Evolutionary conservation across 768 basidiomycete species (phyloP).

Genomic region (Mycena venus): DNA sequence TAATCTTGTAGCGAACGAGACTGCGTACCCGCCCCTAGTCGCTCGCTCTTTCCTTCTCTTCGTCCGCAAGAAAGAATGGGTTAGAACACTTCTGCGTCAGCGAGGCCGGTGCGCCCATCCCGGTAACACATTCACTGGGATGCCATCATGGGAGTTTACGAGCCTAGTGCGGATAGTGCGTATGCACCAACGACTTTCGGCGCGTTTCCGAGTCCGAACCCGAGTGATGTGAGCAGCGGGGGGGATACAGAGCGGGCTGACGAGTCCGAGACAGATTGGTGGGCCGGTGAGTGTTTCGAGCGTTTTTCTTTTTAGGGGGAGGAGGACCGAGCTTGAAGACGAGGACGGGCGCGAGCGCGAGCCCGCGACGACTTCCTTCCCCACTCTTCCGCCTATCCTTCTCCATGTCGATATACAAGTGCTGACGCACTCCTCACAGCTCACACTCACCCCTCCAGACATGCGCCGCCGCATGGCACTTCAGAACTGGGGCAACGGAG

Average conservation of each 20-base stretch:
- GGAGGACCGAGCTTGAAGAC: too few relatives aligned
- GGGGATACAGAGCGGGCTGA: not conserved
- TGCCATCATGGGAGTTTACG: not conserved
- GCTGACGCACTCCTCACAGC: slow-evolving; percentile 46
- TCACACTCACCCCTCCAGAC: slow-evolving; percentile 70
- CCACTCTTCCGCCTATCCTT: too few relatives aligned
- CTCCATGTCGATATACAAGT: too few relatives aligned
- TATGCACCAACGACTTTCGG: slow-evolving; percentile 10
- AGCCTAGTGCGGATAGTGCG: slow-evolving; percentile 22
- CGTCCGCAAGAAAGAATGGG: slow-evolving; percentile 4
- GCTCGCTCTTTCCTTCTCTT: not conserved
- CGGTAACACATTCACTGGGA: not conserved
- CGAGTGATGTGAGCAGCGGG: not conserved
- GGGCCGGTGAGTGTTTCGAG: slow-evolving; percentile 23
- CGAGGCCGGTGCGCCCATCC: slow-evolving; percentile 22
- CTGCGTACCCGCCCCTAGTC: not conserved
- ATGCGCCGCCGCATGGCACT: slow-evolving; percentile 64
- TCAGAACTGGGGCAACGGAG: not conserved
- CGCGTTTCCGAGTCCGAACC: not conserved
- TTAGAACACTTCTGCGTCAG: slow-evolving; percentile 12
- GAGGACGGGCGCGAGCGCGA: too few relatives aligned
- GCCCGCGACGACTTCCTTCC: too few relatives aligned
- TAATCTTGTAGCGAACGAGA: too few relatives aligned
- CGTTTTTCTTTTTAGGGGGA: too few relatives aligned
- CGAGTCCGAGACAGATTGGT: slow-evolving; percentile 25